These are phyloP conservation scores for Entomortierella chlamydospora DNA, from an alignment of 192 early-diverging fungal genomes.

Conservation along the genomic window DNA sequence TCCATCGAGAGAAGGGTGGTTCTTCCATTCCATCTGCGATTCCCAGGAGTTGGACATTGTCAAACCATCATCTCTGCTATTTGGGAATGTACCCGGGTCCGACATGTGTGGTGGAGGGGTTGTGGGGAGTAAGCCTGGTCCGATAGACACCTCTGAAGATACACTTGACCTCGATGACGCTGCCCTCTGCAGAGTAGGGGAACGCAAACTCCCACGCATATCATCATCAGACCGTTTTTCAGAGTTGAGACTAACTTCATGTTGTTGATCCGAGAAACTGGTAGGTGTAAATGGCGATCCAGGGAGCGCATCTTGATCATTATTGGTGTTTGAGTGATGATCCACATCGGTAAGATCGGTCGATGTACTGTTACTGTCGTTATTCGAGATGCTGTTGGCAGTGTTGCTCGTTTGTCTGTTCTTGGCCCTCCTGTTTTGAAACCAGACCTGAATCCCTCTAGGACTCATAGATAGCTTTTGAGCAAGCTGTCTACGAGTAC, in stretches of 20 bases:
- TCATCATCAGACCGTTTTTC: neutral
- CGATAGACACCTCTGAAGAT: neutral
- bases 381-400: neutral
- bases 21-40: neutral
- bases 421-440: slow-evolving; percentile 87
- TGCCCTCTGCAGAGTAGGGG: neutral
- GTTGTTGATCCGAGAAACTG: neutral
- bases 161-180: neutral
- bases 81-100: neutral
- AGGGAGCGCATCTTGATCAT: neutral
- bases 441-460: slow-evolving; percentile 85
- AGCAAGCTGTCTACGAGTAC: slow-evolving; percentile 69
- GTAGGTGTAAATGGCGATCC: neutral
- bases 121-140: neutral
- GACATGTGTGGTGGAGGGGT: neutral
- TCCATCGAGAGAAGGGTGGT: neutral
- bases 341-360: neutral
- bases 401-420: slow-evolving; percentile 55
- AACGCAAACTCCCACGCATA: neutral
- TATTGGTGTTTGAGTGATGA: neutral
- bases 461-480: slow-evolving; percentile 74
- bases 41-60: neutral
- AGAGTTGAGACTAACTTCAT: neutral
- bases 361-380: neutral
- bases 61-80: too few relatives aligned